A percentile compares a stretch with the other conserved stretches of the same genome.
phyloP scores from a whole-genome alignment of 148 eudicot species.

The Rhododendron ferrugineum region DNA sequence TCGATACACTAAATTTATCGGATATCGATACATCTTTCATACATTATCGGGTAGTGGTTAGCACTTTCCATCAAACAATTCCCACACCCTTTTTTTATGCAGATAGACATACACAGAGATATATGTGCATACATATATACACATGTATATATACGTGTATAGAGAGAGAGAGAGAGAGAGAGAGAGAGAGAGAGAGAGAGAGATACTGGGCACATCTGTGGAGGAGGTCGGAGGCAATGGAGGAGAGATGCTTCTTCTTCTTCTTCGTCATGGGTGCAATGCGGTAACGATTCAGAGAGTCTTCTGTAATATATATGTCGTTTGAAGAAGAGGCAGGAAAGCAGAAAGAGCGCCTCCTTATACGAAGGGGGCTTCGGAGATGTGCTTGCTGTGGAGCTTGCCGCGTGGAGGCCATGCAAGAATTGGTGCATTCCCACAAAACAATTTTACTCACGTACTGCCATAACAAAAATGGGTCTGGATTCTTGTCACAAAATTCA shows the following conservation, averaged over 20 bases:
- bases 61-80: neutral
- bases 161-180: neutral
- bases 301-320: too few relatives aligned
- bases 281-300: too few relatives aligned
- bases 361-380: neutral
- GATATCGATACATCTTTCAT: too few relatives aligned
- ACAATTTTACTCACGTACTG: neutral
- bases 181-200: constrained; percentile 5
- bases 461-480: neutral
- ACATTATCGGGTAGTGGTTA: neutral
- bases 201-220: constrained; percentile 53
- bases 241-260: constrained; percentile 59
- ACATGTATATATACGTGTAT: neutral
- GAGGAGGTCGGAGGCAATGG: constrained; percentile 57
- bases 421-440: neutral
- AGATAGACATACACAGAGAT: neutral
- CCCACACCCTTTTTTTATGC: too few relatives aligned
- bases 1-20: neutral
- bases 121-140: neutral
- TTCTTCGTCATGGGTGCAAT: constrained; percentile 12
- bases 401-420: neutral
- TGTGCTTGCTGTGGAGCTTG: neutral
- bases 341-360: neutral
- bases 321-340: neutral
- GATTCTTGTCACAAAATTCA: neutral